These are phyloP conservation scores for Paulownia fortunei DNA, from an alignment of 257 asterid species.

Conservation along the genomic window DNA sequence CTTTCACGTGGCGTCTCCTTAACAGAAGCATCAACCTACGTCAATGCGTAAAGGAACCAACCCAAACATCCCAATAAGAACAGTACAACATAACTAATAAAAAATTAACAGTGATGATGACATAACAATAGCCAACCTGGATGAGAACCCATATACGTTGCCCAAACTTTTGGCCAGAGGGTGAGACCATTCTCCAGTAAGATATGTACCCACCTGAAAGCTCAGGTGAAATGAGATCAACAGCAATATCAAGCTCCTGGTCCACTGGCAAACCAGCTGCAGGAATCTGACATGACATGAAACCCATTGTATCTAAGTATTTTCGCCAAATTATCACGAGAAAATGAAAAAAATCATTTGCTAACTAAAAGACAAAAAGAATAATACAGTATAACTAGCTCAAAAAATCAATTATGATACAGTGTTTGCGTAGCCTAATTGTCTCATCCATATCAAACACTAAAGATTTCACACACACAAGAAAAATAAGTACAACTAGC, in stretches of 20 bases:
- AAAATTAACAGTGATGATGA: background rate
- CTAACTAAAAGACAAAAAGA: no score
- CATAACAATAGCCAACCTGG: conserved; percentile 46
- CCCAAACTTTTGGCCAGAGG: conserved; percentile 77
- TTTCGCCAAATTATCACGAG: background rate
- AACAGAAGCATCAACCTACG: conserved; percentile 59
- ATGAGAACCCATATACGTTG: conserved; percentile 79
- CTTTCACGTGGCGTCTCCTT: conserved; percentile 37
- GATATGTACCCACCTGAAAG: conserved; percentile 69
- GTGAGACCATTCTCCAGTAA: conserved; percentile 76
- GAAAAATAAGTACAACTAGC: background rate
- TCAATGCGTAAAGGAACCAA: background rate
- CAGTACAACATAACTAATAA: background rate
- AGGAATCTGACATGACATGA: conserved; percentile 49
- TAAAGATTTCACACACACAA: background rate
- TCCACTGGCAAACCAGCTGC: conserved; percentile 52
- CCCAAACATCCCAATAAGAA: background rate
- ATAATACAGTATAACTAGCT: background rate
- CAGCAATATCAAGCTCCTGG: conserved; percentile 63
- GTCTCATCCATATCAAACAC: background rate
- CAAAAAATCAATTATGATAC: background rate
- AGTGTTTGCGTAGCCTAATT: background rate
- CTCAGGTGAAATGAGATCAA: conserved; percentile 67
- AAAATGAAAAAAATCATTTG: no score
- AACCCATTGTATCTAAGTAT: background rate